Conservation (phyloP, 2,329 filamentous ascomycete genomes). For the Botrytis byssoidea region DNA sequence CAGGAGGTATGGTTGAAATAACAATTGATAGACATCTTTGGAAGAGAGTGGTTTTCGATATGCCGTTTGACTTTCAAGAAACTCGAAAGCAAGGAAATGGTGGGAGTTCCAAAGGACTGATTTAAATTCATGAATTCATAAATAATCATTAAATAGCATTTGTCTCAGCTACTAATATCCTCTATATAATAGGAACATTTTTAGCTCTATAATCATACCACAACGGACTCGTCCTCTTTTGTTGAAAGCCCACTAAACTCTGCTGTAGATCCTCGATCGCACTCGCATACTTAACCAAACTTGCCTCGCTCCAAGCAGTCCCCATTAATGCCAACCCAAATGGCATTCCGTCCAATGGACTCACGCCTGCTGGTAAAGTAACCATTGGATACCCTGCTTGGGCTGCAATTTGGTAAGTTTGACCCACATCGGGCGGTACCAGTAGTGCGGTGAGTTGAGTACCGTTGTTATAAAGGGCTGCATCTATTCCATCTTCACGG, state of each 20-base stretch:
- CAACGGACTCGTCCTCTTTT: conserved; percentile 49
- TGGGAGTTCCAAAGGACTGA: neutral
- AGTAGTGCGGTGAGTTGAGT: conserved; percentile 59
- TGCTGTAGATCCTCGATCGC: conserved; percentile 59
- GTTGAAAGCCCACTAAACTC: conserved; percentile 39
- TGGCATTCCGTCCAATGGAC: conserved; percentile 55
- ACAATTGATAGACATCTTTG: neutral
- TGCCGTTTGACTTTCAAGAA: no score
- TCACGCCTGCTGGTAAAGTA: conserved; percentile 63
- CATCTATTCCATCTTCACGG: conserved; percentile 67
- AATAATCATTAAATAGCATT: neutral
- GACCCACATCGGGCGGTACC: conserved; percentile 66
- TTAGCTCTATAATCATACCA: conserved; percentile 53
- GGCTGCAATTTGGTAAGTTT: conserved; percentile 67
- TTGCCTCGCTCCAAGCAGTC: conserved; percentile 59
- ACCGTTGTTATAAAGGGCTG: conserved; percentile 53
- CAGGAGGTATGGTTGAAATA: neutral
- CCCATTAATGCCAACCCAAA: conserved; percentile 60
- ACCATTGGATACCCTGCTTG: conserved; percentile 75
- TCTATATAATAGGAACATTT: conserved; percentile 42
- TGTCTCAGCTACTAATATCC: neutral
- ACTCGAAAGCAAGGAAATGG: neutral
- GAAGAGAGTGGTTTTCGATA: neutral
- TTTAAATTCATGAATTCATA: neutral
- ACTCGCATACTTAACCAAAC: conserved; percentile 58